Evolutionary conservation across 352 stramenopile species (phyloP), one percentile per base, ranked within the genome.

Genomic region (Globisporangium okanoganense): DNA sequence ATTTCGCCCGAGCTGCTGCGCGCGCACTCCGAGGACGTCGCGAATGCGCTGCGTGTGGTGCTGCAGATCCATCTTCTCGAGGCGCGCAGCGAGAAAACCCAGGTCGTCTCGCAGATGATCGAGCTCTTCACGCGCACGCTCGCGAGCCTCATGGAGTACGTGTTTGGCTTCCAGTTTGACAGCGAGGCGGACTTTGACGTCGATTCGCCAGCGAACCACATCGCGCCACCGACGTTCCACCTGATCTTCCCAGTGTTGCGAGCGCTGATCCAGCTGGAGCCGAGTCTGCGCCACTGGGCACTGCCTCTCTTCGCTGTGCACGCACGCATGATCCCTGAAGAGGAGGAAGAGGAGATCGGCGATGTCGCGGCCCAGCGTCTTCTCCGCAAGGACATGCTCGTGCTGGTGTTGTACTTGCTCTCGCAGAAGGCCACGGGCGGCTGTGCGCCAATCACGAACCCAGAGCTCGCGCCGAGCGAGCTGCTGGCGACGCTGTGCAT

Each of bases 301-400:
- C 56, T 94, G 57, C 80, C 83, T 56, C 71, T 96, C 10, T 87
- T 94, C 64, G 82, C 85, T 5, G 80, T 79, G 10, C 85, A 96
- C 36, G 83, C 77, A 16, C 79, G 71, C n/a, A 94, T 94, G 80
- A 96, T 96, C 50, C 80, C 82, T 10, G 81, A 93, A 27, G 87
- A 96, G 40, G 87, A 96, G 20, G 87, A 96, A 33, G 85, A 94
- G 61, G 87, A 96, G 65, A 76, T 95, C n/a, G 87, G 85, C 8
- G 87, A 96, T 56, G 78, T 91, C 4, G 78, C 73, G 1, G 65
- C 87, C 0, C 87, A 96, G 66, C 78, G 83, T 2, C 54, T 92
- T 48, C 68, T 96, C 6, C 87, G 85, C 10, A 69, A 75, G 51
- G 74, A 87, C 20, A 94, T 96, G 82, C 51, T 96, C 43, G 77